These are phyloP conservation scores for Penicillium crystallinum DNA, from an alignment of 495 filamentous ascomycete species.

Conservation along the genomic window DNA sequence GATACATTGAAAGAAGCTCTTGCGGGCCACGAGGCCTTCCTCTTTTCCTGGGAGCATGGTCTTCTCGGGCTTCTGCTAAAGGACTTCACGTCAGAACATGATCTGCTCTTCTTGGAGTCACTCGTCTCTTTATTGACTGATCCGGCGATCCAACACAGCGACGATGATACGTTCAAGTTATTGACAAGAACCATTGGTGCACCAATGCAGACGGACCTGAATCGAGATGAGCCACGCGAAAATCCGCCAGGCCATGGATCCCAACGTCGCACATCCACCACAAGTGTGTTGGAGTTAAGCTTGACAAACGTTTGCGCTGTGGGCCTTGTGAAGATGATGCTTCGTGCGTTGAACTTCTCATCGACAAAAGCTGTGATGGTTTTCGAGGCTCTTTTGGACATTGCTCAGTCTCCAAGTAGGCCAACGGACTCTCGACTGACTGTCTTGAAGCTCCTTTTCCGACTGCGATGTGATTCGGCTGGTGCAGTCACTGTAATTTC, in stretches of 20 bases:
- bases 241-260: slow-evolving; percentile 15
- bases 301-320: slow-evolving; percentile 41
- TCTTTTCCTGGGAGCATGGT: slow-evolving; percentile 31
- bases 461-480: slow-evolving; percentile 74
- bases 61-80: slow-evolving; percentile 39
- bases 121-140: slow-evolving; percentile 42
- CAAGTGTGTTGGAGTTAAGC: slow-evolving; percentile 32
- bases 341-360: slow-evolving; percentile 38
- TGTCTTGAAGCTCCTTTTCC: slow-evolving; percentile 78
- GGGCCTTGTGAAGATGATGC: slow-evolving; percentile 41
- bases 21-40: slow-evolving; percentile 44
- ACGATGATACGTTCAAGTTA: slow-evolving; percentile 31
- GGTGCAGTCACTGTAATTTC: slow-evolving; percentile 63
- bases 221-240: slow-evolving; percentile 20
- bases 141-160: slow-evolving; percentile 23
- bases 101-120: slow-evolving; percentile 46
- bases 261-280: slow-evolving; percentile 29
- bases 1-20: slow-evolving; percentile 62
- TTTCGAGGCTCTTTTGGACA: slow-evolving; percentile 35
- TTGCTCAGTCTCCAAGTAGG: slow-evolving; percentile 36
- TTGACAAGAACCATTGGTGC: slow-evolving; percentile 32
- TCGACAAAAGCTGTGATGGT: slow-evolving; percentile 33
- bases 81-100: slow-evolving; percentile 43
- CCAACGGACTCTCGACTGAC: slow-evolving; percentile 66
- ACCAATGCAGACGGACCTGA: slow-evolving; percentile 35